Evolutionary conservation across 495 filamentous ascomycete genomes (phyloP), one percentile per base, ranked within the genome.

Genomic region (Hypoxylon perforatum): DNA sequence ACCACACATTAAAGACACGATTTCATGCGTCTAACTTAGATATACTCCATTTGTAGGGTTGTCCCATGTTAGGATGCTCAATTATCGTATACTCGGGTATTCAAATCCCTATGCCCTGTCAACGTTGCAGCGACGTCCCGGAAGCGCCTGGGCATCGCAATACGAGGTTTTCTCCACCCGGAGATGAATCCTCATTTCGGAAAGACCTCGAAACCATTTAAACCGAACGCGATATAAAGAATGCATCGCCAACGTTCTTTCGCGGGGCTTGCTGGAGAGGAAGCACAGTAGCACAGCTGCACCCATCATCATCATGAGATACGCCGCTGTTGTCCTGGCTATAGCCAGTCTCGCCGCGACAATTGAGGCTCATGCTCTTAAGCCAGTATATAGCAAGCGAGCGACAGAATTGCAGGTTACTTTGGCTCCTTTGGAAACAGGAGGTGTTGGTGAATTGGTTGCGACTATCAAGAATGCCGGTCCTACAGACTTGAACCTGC

Each of bases 401-500:
- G 21, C 15, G 30, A 47, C 58, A 10, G 30, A 17, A 6, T 28
- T 67, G 1, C 46, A 67, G 19, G 58, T 67, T n/a, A 67, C 52
- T n/a, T 46, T 67, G 4, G 33, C 22, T 28, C 47, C 64, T 21
- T 38, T 39, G 8, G 4, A 23, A 22, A 49, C 28, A 0, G 47
- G 47, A 3, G 58, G 28, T 2, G 64, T 25, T 35, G 64, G 57
- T 18, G 64, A 67, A 19, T 36, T 67, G 12, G 41, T 62, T 12
- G 64, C 52, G 4, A 67, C 64, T 38, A 36, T 67, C 9, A 62
- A 42, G 35, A 67, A 67, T 25, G 51, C 49, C 14, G 53, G 64
- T 3, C 19, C 57, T 7, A 39, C 17, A 25, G 64, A 67, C 14
- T 52, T 67, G 1, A 67, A 67, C 36, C 39, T 67, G 39, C n/a